phyloP scores from a whole-genome alignment of 2,329 filamentous ascomycete genomes.

The Microdochium trichocladiopsis region DNA sequence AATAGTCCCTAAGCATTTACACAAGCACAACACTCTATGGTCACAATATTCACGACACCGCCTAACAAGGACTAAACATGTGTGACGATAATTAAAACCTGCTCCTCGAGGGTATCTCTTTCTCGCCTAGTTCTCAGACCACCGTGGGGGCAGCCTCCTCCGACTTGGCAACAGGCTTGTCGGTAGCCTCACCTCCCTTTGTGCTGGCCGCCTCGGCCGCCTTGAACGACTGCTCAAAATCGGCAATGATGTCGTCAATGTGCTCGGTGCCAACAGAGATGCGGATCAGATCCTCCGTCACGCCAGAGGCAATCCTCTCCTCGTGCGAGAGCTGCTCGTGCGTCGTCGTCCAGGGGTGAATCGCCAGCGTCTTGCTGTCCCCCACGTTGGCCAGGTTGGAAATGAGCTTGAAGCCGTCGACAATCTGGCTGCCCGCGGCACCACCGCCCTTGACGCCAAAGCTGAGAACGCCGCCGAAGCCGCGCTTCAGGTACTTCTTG shows the following conservation, averaged over 20 bases:
- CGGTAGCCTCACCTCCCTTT: conserved; percentile 15
- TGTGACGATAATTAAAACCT: no score
- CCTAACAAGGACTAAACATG: no score
- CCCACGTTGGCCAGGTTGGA: conserved; percentile 96
- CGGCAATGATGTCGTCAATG: conserved; percentile 93
- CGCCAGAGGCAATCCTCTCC: conserved; percentile 74
- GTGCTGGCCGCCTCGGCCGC: conserved; percentile 41
- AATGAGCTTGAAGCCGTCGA: conserved; percentile 91
- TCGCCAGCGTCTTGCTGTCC: conserved; percentile 89
- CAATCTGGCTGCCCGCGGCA: conserved; percentile 75
- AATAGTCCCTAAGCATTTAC: no score
- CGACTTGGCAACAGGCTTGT: conserved; percentile 22
- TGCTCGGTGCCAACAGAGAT: conserved; percentile 95
- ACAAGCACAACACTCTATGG: no score
- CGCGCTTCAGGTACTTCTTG: conserved; percentile 78
- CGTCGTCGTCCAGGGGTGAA: conserved; percentile 92
- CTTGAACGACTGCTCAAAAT: conserved; percentile 88
- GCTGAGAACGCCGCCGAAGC: conserved; percentile 84
- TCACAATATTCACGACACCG: no score
- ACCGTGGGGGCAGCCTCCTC: conserved; percentile 24
- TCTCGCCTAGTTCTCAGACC: conserved; percentile 6
- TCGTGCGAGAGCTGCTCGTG: conserved; percentile 81
- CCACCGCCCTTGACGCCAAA: conserved; percentile 90
- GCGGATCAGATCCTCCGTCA: conserved; percentile 85
- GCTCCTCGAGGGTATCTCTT: no score